Conservation (phyloP, 1,284 basidiomycete species). For the Sporisorium scitamineum region DNA sequence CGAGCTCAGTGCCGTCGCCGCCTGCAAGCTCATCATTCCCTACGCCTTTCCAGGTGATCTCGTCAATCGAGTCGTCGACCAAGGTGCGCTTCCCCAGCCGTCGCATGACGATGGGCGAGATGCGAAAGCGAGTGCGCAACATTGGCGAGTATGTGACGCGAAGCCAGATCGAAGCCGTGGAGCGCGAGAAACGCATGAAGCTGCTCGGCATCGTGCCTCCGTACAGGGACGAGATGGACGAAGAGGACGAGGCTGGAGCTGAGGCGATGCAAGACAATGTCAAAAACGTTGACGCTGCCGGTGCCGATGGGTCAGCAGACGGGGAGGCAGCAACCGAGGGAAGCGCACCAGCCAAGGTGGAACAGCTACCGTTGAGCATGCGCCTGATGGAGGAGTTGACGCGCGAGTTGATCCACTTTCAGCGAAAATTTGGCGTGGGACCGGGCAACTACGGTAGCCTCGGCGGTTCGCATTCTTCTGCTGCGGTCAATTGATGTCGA, state of each 20-base stretch:
- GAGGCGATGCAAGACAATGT: slow-evolving; percentile 70
- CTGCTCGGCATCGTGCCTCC: slow-evolving; percentile 74
- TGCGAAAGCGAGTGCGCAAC: slow-evolving; percentile 93
- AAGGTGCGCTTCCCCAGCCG: slow-evolving; percentile 94
- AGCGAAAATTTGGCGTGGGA: slow-evolving; percentile 56
- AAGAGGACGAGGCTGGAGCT: slow-evolving; percentile 79
- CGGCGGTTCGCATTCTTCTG: slow-evolving; percentile 27
- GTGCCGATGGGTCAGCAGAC: background rate
- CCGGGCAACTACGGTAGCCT: slow-evolving; percentile 37
- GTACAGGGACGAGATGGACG: slow-evolving; percentile 68
- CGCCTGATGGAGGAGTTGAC: slow-evolving; percentile 65
- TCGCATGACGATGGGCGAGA: slow-evolving; percentile 91
- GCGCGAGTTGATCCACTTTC: slow-evolving; percentile 62
- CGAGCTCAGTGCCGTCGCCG: slow-evolving; percentile 30
- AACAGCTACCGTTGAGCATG: slow-evolving; percentile 60
- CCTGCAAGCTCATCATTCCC: slow-evolving; percentile 75
- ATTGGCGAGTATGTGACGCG: slow-evolving; percentile 85
- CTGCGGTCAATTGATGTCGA: slow-evolving; percentile 35
- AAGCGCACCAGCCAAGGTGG: slow-evolving; percentile 2
- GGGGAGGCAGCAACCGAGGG: slow-evolving; percentile 10
- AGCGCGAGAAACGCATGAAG: slow-evolving; percentile 66
- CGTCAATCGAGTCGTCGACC: slow-evolving; percentile 80
- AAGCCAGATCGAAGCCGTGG: slow-evolving; percentile 69
- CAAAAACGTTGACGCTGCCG: slow-evolving; percentile 3
- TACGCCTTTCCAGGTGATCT: slow-evolving; percentile 68